Conservation (phyloP, 441 rosid species). For the Adansonia rubrostipa region DNA sequence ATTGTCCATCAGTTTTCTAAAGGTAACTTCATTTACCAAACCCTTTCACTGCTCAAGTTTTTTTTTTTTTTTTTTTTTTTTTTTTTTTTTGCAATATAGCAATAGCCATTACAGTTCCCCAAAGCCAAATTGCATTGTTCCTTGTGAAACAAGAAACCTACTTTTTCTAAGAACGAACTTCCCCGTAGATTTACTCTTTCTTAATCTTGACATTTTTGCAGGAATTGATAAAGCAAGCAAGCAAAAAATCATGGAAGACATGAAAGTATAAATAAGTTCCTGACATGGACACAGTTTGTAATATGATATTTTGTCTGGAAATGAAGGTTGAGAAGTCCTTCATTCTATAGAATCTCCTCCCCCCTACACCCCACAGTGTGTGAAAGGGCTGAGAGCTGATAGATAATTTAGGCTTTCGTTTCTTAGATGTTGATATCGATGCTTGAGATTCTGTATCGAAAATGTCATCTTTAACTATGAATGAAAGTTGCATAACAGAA, state of each 20-base stretch:
- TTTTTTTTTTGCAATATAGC: no score
- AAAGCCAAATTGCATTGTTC: background rate
- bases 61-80: no score
- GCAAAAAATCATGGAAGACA: slow-evolving; percentile 7
- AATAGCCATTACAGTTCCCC: background rate
- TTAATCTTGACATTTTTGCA: background rate
- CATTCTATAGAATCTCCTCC: background rate
- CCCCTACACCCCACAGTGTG: background rate
- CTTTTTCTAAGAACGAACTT: background rate
- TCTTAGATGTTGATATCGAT: background rate
- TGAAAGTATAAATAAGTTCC: slow-evolving; percentile 3
- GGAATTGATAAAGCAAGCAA: background rate
- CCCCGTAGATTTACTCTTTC: background rate
- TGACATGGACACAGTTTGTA: background rate
- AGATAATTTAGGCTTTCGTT: slow-evolving; percentile 5
- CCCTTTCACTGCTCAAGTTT: background rate
- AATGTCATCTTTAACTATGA: background rate
- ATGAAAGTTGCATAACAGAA: background rate
- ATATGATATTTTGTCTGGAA: background rate
- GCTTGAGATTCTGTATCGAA: background rate
- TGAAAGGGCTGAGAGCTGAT: slow-evolving; percentile 21
- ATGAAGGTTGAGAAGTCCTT: slow-evolving; percentile 2
- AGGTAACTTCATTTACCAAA: slow-evolving; percentile 34
- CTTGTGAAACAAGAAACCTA: background rate
- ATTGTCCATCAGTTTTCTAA: slow-evolving; percentile 24